A percentile compares a stretch with the other conserved stretches of the same genome.
Evolutionary conservation across 78 protist genomes (phyloP).

Genomic region (Chrysochromulina tobinii): DNA sequence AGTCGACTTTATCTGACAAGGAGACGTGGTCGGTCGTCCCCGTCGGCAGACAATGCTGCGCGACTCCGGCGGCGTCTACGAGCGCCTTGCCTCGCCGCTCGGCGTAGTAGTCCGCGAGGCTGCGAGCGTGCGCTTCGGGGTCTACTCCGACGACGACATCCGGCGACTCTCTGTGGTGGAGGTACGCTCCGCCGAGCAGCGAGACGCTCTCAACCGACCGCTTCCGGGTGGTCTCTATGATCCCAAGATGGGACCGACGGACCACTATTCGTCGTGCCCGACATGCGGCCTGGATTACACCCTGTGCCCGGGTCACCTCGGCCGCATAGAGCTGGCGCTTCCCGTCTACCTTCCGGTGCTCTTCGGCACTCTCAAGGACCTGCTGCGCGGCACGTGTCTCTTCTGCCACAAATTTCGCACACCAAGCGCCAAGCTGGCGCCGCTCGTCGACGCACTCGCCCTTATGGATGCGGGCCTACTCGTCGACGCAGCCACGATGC

Average conservation of each 20-base stretch:
- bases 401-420: constrained; percentile 74
- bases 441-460: neutral
- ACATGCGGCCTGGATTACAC: constrained; percentile 73
- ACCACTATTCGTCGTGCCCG: constrained; percentile 37
- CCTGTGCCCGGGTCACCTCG: constrained; percentile 96
- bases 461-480: constrained; percentile 29
- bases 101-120: neutral
- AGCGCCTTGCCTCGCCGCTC: neutral
- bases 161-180: neutral
- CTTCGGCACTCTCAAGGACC: constrained; percentile 49
- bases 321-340: constrained; percentile 86
- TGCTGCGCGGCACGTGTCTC: constrained; percentile 78
- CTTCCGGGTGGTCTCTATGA: constrained; percentile 87
- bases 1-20: too few species aligned
- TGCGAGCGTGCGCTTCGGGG: neutral
- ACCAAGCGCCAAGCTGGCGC: neutral
- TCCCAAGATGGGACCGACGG: constrained; percentile 86
- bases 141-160: neutral
- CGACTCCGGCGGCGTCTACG: too few species aligned
- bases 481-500: neutral
- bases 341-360: constrained; percentile 88
- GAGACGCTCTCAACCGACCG: constrained; percentile 23
- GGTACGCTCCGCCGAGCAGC: neutral
- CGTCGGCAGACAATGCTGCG: too few species aligned
- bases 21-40: too few species aligned